Conservation (phyloP, 345 rosid genomes). For the Salix exigua region DNA sequence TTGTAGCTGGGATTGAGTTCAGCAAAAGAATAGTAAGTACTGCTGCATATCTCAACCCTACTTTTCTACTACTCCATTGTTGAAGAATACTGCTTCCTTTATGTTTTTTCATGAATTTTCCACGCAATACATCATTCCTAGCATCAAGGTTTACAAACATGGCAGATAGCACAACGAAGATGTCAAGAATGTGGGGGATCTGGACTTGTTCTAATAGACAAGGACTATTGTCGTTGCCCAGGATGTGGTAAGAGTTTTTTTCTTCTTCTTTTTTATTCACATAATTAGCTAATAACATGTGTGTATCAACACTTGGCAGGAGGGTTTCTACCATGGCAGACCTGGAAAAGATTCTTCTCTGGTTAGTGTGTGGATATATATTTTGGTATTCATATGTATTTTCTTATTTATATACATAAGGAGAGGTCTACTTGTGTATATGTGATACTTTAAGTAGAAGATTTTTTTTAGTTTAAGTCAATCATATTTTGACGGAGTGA, state of each 20-base stretch:
- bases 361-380: constrained; percentile 33
- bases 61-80: no score
- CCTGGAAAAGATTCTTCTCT: constrained; percentile 87
- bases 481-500: no score
- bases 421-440: no score
- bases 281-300: no score
- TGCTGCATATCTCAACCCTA: no score
- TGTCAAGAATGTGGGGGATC: constrained; percentile 72
- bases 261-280: not conserved
- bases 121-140: no score
- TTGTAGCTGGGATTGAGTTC: constrained; percentile 88
- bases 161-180: constrained; percentile 70
- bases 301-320: constrained; percentile 35
- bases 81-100: no score
- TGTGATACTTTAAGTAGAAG: no score
- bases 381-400: no score
- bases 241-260: constrained; percentile 35
- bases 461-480: no score
- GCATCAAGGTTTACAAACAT: not conserved
- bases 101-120: no score
- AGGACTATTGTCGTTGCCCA: constrained; percentile 63
- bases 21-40: constrained; percentile 72
- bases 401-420: no score
- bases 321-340: constrained; percentile 95
- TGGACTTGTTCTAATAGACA: constrained; percentile 58